Evolutionary conservation across 495 filamentous ascomycete species (phyloP), one percentile per base, ranked within the genome.

Genomic region (Astrothelium macrocarpum): DNA sequence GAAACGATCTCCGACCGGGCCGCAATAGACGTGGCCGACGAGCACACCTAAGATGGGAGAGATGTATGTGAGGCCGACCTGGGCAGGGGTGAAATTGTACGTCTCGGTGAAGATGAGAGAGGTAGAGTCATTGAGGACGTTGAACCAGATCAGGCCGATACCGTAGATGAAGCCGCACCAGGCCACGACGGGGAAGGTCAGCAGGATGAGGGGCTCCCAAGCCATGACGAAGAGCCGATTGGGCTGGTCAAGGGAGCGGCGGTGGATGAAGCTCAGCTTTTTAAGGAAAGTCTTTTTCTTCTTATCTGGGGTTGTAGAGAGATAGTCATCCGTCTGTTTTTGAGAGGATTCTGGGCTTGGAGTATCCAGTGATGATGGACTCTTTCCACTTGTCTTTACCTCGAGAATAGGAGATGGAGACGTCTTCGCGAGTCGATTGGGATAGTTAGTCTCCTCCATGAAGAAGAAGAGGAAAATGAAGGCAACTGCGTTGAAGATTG

Each of bases 391-490:
- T n/a, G n/a, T n/a, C n/a, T n/a, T n/a, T n/a, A n/a, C n/a, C n/a
- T n/a, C n/a, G n/a, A n/a, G n/a, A n/a, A n/a, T n/a, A n/a, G n/a
- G n/a, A n/a, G n/a, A n/a, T n/a, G n/a, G n/a, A n/a, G n/a, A n/a
- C n/a, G n/a, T n/a, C n/a, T n/a, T n/a, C n/a, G n/a, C n/a, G n/a
- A n/a, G n/a, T n/a, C n/a, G 71, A 71, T 56, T 78, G 75, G 66
- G 82, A 87, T n/a, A n/a, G 69, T 85, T 87, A 1, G 85, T 87
- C 70, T 89, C 85, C 72, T 88, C 86, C 80, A 86, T 83, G 72
- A 85, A 84, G 73, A 87, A 84, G 74, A 86, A 85, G 0, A 86
- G 76, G 65, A 87, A 84, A 4, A 84, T 69, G 59, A 82, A 79
- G 0, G 75, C 78, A 26, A 77, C 75, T 0, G 69, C 85, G 60